phyloP scores from a whole-genome alignment of 345 rosid species.

The Citrus maxima region DNA sequence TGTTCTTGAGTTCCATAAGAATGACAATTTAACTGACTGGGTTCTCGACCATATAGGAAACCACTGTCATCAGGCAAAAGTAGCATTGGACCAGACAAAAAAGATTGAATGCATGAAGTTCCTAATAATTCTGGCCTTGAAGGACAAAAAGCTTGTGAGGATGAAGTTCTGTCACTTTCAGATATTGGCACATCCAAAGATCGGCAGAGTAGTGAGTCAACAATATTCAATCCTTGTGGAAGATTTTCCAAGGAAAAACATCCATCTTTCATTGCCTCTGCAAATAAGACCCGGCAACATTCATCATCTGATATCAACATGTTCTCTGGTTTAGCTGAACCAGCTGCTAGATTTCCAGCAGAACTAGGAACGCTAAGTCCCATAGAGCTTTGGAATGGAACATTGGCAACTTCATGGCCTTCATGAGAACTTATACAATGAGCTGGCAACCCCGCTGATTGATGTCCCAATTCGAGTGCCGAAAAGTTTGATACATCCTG shows the following conservation, averaged over 20 bases:
- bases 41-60: constrained; percentile 32
- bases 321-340: constrained; percentile 41
- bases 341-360: constrained; percentile 32
- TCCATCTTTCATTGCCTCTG: constrained; percentile 47
- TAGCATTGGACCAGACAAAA: constrained; percentile 29
- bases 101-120: constrained; percentile 45
- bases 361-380: constrained; percentile 43
- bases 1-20: constrained; percentile 48
- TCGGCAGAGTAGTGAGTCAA: constrained; percentile 32
- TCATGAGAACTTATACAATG: constrained; percentile 38
- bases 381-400: constrained; percentile 43
- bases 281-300: constrained; percentile 75
- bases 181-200: constrained; percentile 38
- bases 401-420: constrained; percentile 37
- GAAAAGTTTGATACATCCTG: constrained; percentile 42
- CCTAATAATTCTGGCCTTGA: constrained; percentile 39
- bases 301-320: constrained; percentile 80
- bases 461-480: constrained; percentile 44
- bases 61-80: constrained; percentile 33
- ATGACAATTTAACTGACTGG: constrained; percentile 34
- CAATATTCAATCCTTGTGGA: constrained; percentile 34
- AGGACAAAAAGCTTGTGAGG: constrained; percentile 39
- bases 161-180: constrained; percentile 35
- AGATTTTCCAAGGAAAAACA: constrained; percentile 38
- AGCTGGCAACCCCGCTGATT: constrained; percentile 45